Percentiles rank a stretch among this genome's conserved stretches.
Conservation (phyloP, 2,329 filamentous ascomycete genomes). For the Clonostachys solani region DNA sequence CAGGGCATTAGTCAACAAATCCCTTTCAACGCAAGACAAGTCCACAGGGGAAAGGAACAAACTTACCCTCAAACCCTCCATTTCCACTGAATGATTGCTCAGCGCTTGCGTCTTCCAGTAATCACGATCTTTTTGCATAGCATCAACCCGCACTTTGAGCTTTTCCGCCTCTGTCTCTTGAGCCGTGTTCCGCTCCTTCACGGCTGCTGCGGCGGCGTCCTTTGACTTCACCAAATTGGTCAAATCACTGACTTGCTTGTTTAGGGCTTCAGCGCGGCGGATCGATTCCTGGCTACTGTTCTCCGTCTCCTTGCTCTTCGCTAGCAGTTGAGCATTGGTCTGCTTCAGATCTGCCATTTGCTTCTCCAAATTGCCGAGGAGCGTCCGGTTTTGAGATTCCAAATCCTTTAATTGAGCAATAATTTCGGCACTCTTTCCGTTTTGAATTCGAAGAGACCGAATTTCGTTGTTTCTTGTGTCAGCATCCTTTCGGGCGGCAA, state of each 20-base stretch:
- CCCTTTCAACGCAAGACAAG: background rate
- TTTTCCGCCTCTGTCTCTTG: slow-evolving; percentile 76
- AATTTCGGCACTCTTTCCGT: slow-evolving; percentile 87
- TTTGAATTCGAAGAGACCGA: slow-evolving; percentile 73
- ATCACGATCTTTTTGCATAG: slow-evolving; percentile 78
- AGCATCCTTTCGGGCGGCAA: slow-evolving; percentile 90
- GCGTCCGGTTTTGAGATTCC: slow-evolving; percentile 69
- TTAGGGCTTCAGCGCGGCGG: slow-evolving; percentile 67
- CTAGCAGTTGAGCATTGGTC: slow-evolving; percentile 64
- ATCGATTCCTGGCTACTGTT: slow-evolving; percentile 64
- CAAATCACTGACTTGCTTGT: slow-evolving; percentile 72
- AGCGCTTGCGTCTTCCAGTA: slow-evolving; percentile 79
- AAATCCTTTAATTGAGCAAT: slow-evolving; percentile 90
- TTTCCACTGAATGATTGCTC: slow-evolving; percentile 76
- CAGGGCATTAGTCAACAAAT: background rate
- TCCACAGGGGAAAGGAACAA: background rate
- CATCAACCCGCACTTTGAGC: slow-evolving; percentile 71
- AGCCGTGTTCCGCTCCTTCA: slow-evolving; percentile 53
- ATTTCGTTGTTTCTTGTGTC: slow-evolving; percentile 82
- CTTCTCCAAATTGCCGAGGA: slow-evolving; percentile 85
- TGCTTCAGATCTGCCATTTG: slow-evolving; percentile 81
- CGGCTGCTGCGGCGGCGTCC: slow-evolving; percentile 53
- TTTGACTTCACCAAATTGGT: slow-evolving; percentile 71
- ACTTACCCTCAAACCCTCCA: slow-evolving; percentile 82
- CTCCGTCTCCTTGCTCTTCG: slow-evolving; percentile 74